Percentiles rank a stretch among this genome's conserved stretches.
phyloP scores from a whole-genome alignment of 805 yeast species.

The Hanseniaspora thailandica region DNA sequence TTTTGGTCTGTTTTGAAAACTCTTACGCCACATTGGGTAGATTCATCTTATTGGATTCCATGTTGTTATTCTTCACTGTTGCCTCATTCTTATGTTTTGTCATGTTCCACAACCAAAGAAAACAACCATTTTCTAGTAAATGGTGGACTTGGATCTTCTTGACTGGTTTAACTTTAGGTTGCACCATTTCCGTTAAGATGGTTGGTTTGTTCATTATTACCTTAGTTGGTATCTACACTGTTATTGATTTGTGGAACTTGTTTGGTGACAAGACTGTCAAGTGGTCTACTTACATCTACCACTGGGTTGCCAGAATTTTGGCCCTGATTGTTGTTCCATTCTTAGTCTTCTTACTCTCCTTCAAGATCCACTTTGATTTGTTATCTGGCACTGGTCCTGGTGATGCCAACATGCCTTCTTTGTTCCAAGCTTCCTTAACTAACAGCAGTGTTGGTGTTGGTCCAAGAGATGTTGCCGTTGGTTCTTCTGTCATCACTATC shows the following conservation, averaged over 20 bases:
- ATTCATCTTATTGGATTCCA: constrained; percentile 65
- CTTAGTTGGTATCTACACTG: constrained; percentile 79
- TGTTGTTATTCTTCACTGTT: constrained; percentile 64
- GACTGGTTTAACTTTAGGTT: constrained; percentile 80
- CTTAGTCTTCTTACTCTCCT: constrained; percentile 48
- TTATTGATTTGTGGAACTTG: constrained; percentile 74
- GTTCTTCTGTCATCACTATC: constrained; percentile 37
- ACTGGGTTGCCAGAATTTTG: constrained; percentile 56
- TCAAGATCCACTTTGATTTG: constrained; percentile 65
- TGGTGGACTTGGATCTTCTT: constrained; percentile 93
- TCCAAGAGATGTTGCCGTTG: constrained; percentile 62
- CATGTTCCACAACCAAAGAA: constrained; percentile 40
- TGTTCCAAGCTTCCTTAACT: constrained; percentile 65
- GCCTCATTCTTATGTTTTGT: constrained; percentile 53
- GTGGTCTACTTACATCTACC: constrained; percentile 40
- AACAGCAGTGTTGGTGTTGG: constrained; percentile 55
- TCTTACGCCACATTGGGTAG: constrained; percentile 59
- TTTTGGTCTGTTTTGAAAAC: constrained; percentile 56
- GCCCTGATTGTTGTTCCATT: constrained; percentile 57
- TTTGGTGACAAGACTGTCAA: constrained; percentile 56
- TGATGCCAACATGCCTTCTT: constrained; percentile 63
- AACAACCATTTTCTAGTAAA: constrained; percentile 47
- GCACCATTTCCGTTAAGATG: constrained; percentile 89
- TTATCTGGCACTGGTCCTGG: constrained; percentile 72
- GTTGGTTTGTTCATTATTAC: constrained; percentile 88